Evolutionary conservation across 164 flowering plant species (phyloP).

Genomic region (Vitis rotundifolia): DNA sequence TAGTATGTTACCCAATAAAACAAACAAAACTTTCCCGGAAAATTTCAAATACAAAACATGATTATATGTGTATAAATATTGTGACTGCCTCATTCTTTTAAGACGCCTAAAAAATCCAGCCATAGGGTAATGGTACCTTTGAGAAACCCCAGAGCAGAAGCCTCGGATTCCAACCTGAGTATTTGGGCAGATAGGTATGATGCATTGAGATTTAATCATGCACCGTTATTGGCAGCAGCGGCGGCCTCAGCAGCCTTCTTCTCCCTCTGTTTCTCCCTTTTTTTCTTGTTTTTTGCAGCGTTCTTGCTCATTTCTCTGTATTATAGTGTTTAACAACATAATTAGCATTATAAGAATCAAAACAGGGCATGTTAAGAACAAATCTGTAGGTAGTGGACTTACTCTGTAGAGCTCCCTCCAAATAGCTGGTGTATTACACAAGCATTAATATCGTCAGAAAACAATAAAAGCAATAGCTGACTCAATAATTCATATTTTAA

Average conservation of each 20-base stretch:
- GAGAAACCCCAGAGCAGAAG: too few relatives aligned
- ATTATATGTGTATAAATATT: too few relatives aligned
- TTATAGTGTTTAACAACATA: neutral
- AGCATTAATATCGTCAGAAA: conserved; percentile 8
- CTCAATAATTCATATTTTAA: neutral
- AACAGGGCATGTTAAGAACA: neutral
- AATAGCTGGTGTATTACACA: conserved; percentile 53
- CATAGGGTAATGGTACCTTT: too few relatives aligned
- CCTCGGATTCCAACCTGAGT: too few relatives aligned
- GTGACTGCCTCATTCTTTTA: too few relatives aligned
- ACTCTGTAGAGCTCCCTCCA: conserved; percentile 74
- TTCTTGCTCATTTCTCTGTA: conserved; percentile 80
- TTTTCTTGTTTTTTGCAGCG: conserved; percentile 86
- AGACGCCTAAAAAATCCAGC: too few relatives aligned
- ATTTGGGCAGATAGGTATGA: too few relatives aligned
- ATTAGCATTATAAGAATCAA: neutral
- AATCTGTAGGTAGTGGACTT: conserved; percentile 23
- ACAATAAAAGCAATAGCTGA: neutral
- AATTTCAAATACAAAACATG: too few relatives aligned
- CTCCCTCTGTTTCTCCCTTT: conserved; percentile 88
- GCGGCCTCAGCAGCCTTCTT: conserved; percentile 78
- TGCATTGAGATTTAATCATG: conserved; percentile 10
- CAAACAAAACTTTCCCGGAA: too few relatives aligned
- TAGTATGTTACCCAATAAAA: too few relatives aligned
- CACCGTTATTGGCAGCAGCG: conserved; percentile 27